Evolutionary conservation across 805 yeast genomes (phyloP), one percentile per base, ranked within the genome.

Genomic region (Peterozyma toletana): DNA sequence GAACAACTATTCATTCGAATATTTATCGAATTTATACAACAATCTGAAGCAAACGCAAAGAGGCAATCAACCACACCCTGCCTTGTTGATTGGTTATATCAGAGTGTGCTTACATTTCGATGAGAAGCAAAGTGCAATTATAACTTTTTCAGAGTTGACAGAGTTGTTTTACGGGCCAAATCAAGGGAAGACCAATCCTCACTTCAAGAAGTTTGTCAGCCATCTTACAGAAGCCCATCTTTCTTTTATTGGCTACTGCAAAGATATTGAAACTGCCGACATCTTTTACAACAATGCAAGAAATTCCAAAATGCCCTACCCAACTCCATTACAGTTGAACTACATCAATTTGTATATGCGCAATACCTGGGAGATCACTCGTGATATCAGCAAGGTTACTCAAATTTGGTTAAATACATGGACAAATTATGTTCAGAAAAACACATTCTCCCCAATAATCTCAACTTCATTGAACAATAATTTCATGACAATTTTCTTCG

Each of bases 271-370:
- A 36, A 80, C 86, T 38, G 86, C 95, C 4, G 78, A 77, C 55
- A 75, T 78, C 35, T 86, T 86, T 54, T 86, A 83, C 59, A 80
- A 79, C 52, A 84, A 82, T 59, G 91, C 87, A 3, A 68, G 85
- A 41, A 69, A 73, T 48, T 74, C 71, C 52, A 80, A 78, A 49
- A 79, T 84, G 72, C 95, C 95, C 14, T 86, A 86, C 57, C 65
- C 68, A 45, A 79, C 86, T 29, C 77, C 75, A 36, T 67, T 84
- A 52, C 90, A 86, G 59, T 86, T 84, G 14, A 85, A 89, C 35
- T 78, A 79, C 50, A 81, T 86, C 39, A 80, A 78, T 47, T 73
- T 79, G 31, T 80, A 81, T 50, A 59, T 85, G 50, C 64, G 72
- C 38, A 83, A 83, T 56, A 74, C 83, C 35, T 75, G 78, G 75